phyloP scores from a whole-genome alignment of 192 early-diverging fungal genomes.

The Coemansia sp. region DNA sequence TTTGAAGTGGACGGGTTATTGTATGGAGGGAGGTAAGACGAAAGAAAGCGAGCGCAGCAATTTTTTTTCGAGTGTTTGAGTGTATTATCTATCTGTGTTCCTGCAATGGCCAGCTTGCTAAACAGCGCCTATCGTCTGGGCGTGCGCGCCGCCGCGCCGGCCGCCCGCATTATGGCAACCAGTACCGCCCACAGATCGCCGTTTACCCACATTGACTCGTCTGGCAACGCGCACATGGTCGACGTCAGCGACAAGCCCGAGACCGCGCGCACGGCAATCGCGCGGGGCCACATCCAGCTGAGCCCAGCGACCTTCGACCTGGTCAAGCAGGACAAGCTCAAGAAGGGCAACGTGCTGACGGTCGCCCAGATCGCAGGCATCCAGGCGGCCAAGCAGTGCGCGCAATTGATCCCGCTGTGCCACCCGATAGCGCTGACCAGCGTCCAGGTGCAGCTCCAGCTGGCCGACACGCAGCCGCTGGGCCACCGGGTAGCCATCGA shows the following conservation, averaged over 20 bases:
- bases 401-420: slow-evolving; percentile 80
- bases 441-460: slow-evolving; percentile 62
- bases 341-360: slow-evolving; percentile 87
- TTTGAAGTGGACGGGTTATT: too few relatives aligned
- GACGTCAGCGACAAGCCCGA: slow-evolving; percentile 68
- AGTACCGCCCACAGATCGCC: neutral
- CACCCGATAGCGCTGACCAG: slow-evolving; percentile 73
- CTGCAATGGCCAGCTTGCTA: too few relatives aligned
- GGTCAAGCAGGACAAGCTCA: slow-evolving; percentile 59
- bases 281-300: slow-evolving; percentile 68
- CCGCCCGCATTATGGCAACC: neutral
- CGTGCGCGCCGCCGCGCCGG: neutral
- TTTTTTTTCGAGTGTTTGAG: neutral
- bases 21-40: too few relatives aligned
- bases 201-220: slow-evolving; percentile 75
- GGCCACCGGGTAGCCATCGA: slow-evolving; percentile 61
- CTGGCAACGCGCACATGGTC: slow-evolving; percentile 84
- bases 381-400: slow-evolving; percentile 82
- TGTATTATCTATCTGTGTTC: too few relatives aligned
- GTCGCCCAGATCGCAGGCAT: slow-evolving; percentile 89
- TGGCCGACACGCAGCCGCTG: slow-evolving; percentile 24
- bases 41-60: neutral
- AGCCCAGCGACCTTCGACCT: slow-evolving; percentile 61
- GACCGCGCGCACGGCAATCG: slow-evolving; percentile 70
- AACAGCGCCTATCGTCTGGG: too few relatives aligned